Evolutionary conservation across 768 basidiomycete species (phyloP), one percentile per base, ranked within the genome.

Genomic region (Rhizopogon vinicolor): DNA sequence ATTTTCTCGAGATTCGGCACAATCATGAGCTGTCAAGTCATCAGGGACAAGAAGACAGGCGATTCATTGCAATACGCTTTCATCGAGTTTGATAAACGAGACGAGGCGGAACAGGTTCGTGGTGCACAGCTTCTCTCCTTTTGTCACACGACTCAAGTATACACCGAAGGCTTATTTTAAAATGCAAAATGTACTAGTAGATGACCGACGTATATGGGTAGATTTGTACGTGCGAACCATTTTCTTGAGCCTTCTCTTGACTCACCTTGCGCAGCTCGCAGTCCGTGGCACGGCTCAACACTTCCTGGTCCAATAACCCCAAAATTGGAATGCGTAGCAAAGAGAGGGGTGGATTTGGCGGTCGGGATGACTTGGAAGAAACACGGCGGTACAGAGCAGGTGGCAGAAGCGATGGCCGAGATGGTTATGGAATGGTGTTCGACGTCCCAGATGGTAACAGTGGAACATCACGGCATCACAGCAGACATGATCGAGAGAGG

Each of bases 111-210:
- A 71, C 89, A 93, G 84, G 93, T 91, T 59, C 56, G 80, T 63
- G 6, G 40, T 58, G 51, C 25, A 52, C 37, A 50, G 16, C n/a
- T n/a, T 41, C 7, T 22, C 31, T 2, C 48, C 13, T 12, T n/a
- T 3, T 33, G 22, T 42, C 13, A 33, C 51, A 53, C 41, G 39
- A 31, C 53, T 63, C 31, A 63, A 54, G 41, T 40, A 42, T 44
- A 22, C 35, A 39, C 49, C 3, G 60, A 33, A 94, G 89, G 97
- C 93, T 8, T 99, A 98, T 71, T 95, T 98, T 75, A 99, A 98
- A 71, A 99, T 99, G 97, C 97, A 98, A 68, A 98, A 98, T 63
- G 97, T 98, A 0, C 76, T 99, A 10, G 90, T 99, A 12, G 97
- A 99, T 66, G 97, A 99, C 71, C 83, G 94, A 13, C 84, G 97